A percentile compares a stretch with the other conserved stretches of the same genome.
Conservation (phyloP, 192 early-diverging fungal genomes). For the Chytriomyces sp. region DNA sequence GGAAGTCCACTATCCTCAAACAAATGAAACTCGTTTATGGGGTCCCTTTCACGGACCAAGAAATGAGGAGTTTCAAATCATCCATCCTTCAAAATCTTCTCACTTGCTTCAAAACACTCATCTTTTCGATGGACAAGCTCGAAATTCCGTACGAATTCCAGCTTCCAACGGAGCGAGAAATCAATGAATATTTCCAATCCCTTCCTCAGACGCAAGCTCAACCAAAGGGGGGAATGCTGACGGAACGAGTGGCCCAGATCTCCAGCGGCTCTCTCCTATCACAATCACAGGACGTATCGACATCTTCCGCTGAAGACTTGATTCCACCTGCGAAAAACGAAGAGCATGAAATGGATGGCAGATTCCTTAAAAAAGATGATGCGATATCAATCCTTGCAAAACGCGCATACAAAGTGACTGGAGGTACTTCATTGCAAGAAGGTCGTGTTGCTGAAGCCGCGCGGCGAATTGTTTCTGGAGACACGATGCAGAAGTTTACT, state of each 20-base stretch:
- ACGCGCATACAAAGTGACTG: too few relatives aligned
- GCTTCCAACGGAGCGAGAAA: not conserved
- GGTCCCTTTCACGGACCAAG: constrained; percentile 32
- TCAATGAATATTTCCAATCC: too few relatives aligned
- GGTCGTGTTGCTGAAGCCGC: not conserved
- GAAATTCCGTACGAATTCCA: constrained; percentile 25
- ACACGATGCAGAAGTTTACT: constrained; percentile 2
- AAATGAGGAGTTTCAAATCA: constrained; percentile 30
- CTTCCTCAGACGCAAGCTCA: too few relatives aligned
- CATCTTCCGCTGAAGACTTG: too few relatives aligned
- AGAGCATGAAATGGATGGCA: too few relatives aligned
- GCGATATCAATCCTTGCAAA: too few relatives aligned
- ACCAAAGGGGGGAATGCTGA: too few relatives aligned
- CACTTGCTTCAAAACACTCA: constrained; percentile 27
- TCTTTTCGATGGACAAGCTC: constrained; percentile 39
- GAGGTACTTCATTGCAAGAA: not conserved
- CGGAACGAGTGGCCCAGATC: too few relatives aligned
- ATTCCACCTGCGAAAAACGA: too few relatives aligned
- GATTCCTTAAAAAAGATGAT: too few relatives aligned
- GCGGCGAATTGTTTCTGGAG: constrained; percentile 4
- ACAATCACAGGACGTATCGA: too few relatives aligned
- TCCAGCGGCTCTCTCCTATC: too few relatives aligned
- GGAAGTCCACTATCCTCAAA: constrained; percentile 51
- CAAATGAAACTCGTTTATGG: constrained; percentile 50
- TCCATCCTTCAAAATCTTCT: constrained; percentile 40